phyloP scores from a whole-genome alignment of 208 protist species.

The Acanthamoeba royreba region DNA sequence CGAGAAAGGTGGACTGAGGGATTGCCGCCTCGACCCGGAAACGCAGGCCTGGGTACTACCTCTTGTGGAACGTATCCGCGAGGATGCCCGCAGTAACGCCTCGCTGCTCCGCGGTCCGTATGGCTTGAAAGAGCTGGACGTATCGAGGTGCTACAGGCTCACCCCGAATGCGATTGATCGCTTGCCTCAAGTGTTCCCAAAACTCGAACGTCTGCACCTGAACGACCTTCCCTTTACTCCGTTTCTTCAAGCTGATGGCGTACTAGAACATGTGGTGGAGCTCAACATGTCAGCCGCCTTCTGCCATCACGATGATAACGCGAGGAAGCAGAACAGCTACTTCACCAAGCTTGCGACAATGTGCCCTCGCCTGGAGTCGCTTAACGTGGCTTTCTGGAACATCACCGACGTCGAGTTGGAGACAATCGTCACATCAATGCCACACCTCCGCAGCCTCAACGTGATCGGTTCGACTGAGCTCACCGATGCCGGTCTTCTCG shows the following conservation, averaged over 20 bases:
- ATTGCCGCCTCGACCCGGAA: background rate
- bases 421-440: background rate
- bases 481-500: background rate
- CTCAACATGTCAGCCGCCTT: background rate
- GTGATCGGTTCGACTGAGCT: background rate
- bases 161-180: background rate
- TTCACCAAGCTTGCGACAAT: background rate
- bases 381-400: conserved; percentile 28
- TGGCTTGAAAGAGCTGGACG: background rate
- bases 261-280: background rate
- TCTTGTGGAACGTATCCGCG: background rate
- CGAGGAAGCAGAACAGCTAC: background rate
- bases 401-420: background rate
- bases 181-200: background rate
- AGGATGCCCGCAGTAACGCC: background rate
- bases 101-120: background rate
- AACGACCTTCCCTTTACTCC: background rate
- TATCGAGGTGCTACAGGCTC: background rate
- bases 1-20: background rate
- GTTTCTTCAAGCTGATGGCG: background rate
- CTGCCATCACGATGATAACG: background rate
- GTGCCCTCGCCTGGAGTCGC: background rate
- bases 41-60: background rate
- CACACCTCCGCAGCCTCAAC: background rate
- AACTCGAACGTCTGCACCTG: background rate